These are phyloP conservation scores for Arthrinium phaeospermum DNA, from an alignment of 2,329 filamentous ascomycete species.

Conservation along the genomic window DNA sequence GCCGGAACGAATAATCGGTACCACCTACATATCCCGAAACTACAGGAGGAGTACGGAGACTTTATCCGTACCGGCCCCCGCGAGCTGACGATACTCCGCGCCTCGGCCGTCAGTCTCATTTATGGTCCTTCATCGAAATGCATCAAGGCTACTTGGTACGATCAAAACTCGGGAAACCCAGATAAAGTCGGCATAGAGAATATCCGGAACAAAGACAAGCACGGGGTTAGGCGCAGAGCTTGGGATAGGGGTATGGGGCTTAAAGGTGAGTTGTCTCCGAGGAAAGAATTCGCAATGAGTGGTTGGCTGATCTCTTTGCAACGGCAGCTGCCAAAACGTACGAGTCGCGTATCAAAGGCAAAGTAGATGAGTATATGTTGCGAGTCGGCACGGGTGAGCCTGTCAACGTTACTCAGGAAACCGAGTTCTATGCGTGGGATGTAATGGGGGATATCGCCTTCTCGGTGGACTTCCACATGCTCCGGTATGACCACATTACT, in stretches of 20 bases:
- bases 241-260: constrained; percentile 19
- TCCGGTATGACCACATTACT: background rate
- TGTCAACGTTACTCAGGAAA: constrained; percentile 3
- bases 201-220: constrained; percentile 12
- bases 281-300: no score
- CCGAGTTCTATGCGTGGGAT: constrained; percentile 20
- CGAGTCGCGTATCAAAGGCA: no score
- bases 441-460: constrained; percentile 21
- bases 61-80: constrained; percentile 32
- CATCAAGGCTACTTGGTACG: constrained; percentile 48
- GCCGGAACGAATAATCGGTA: no score
- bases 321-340: no score
- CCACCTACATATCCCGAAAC: no score
- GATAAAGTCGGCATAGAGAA: constrained; percentile 1
- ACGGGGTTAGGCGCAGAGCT: constrained; percentile 13
- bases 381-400: no score
- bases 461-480: constrained; percentile 16
- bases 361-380: no score
- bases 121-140: constrained; percentile 45
- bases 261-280: background rate
- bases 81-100: constrained; percentile 38
- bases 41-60: constrained; percentile 18
- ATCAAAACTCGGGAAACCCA: background rate
- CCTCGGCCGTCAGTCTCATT: constrained; percentile 35
- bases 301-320: no score